These are phyloP conservation scores for Fusarium caatingaense DNA, from an alignment of 2,329 filamentous ascomycete species.

Conservation along the genomic window DNA sequence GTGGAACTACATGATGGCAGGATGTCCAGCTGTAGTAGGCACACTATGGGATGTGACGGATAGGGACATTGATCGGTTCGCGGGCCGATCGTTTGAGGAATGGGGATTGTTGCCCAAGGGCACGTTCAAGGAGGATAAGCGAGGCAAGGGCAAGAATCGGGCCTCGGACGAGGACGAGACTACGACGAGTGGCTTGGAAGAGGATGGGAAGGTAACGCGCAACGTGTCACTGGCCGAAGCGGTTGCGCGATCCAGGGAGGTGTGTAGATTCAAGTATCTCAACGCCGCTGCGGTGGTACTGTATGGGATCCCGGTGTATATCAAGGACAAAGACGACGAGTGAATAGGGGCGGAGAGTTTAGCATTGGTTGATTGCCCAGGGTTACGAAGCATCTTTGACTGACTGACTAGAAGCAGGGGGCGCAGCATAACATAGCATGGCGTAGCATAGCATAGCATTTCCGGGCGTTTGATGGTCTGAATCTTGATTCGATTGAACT, in stretches of 20 bases:
- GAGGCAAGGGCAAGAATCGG: slow-evolving; percentile 46
- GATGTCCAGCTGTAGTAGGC: slow-evolving; percentile 85
- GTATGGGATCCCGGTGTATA: slow-evolving; percentile 93
- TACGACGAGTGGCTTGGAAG: slow-evolving; percentile 38
- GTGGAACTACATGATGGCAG: slow-evolving; percentile 91
- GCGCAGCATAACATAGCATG: slow-evolving; percentile 21
- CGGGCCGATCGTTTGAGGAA: slow-evolving; percentile 79
- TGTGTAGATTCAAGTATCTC: slow-evolving; percentile 89
- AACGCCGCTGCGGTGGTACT: slow-evolving; percentile 94
- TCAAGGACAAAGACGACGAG: slow-evolving; percentile 55
- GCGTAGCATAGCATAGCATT: slow-evolving; percentile 21
- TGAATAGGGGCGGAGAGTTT: slow-evolving; percentile 25
- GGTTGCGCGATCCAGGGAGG: slow-evolving; percentile 76
- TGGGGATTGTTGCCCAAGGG: slow-evolving; percentile 79
- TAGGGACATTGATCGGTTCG: slow-evolving; percentile 94
- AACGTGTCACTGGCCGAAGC: slow-evolving; percentile 79
- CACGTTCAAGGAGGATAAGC: slow-evolving; percentile 54
- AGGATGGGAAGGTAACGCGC: slow-evolving; percentile 48
- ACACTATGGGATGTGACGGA: slow-evolving; percentile 99
- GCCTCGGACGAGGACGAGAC: slow-evolving; percentile 38
- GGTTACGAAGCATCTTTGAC: slow-evolving; percentile 13
- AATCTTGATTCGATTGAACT: slow-evolving; percentile 14
- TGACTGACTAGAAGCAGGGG: slow-evolving; percentile 14
- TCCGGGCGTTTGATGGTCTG: slow-evolving; percentile 35
- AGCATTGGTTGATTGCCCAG: slow-evolving; percentile 10